These are phyloP conservation scores for Adansonia rubrostipa DNA, from an alignment of 441 rosid genomes.

Conservation along the genomic window DNA sequence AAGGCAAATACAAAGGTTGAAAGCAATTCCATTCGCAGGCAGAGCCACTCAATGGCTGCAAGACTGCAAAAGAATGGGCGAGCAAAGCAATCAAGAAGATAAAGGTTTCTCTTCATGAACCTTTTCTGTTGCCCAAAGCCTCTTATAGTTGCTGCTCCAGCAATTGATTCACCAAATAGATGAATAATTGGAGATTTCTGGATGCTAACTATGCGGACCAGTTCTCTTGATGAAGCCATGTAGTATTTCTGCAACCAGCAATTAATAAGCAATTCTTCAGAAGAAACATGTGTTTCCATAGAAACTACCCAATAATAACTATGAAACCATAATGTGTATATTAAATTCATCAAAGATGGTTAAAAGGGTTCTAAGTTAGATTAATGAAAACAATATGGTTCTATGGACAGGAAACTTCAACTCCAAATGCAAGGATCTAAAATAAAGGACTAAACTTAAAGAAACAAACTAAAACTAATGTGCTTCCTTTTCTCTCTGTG, in stretches of 20 bases:
- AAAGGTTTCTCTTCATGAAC: constrained; percentile 96
- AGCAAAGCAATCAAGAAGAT: constrained; percentile 97
- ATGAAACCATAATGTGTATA: background rate
- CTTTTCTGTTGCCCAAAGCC: constrained; percentile 98
- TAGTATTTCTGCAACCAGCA: constrained; percentile 84
- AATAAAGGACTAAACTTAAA: background rate
- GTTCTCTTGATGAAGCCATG: constrained; percentile 99
- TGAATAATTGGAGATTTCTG: constrained; percentile 97
- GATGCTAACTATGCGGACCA: constrained; percentile 97
- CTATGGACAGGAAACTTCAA: background rate
- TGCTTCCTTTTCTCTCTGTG: constrained; percentile 12
- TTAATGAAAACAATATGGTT: background rate
- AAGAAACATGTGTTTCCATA: background rate
- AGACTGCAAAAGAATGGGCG: constrained; percentile 99
- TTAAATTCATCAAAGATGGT: background rate
- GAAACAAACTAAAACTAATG: constrained; percentile 18
- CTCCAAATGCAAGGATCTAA: constrained; percentile 5
- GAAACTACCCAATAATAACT: background rate
- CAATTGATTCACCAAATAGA: constrained; percentile 97
- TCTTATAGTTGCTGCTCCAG: constrained; percentile 99
- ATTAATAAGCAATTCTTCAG: constrained; percentile 7
- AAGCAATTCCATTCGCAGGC: constrained; percentile 97
- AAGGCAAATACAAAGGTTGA: constrained; percentile 97
- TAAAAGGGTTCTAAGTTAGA: background rate
- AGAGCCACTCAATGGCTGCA: constrained; percentile 99